Evolutionary conservation across 768 basidiomycete genomes (phyloP).

Genomic region (Sistotremastrum suecicum): DNA sequence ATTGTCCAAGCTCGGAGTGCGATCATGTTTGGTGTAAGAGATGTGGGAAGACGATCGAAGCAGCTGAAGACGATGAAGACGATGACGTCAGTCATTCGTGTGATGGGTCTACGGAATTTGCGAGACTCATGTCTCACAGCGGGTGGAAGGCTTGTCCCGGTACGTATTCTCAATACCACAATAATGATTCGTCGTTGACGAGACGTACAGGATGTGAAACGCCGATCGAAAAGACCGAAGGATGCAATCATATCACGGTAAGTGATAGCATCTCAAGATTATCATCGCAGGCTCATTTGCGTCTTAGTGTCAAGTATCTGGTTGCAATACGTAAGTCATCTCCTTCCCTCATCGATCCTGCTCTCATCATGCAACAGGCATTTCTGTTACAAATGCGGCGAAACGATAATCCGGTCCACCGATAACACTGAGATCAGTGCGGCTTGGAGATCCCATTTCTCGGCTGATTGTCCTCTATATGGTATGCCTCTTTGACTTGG

Average conservation of each 20-base stretch:
- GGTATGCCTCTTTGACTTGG: too few relatives aligned
- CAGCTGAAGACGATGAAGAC: neutral
- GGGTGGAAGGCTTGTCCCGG: constrained; percentile 59
- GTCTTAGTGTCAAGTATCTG: constrained; percentile 16
- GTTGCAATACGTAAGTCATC: constrained; percentile 19
- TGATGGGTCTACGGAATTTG: constrained; percentile 41
- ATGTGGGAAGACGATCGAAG: constrained; percentile 32
- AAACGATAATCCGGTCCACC: constrained; percentile 16
- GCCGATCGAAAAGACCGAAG: constrained; percentile 18
- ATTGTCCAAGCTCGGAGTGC: constrained; percentile 37
- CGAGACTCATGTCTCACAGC: constrained; percentile 32
- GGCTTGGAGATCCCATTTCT: too few relatives aligned
- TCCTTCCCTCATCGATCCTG: neutral
- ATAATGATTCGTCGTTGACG: neutral
- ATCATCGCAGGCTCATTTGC: neutral
- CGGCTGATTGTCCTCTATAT: too few relatives aligned
- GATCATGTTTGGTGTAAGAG: constrained; percentile 44
- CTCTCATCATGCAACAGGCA: constrained; percentile 12
- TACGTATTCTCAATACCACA: constrained; percentile 8
- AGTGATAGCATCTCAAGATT: constrained; percentile 1
- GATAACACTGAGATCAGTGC: constrained; percentile 7
- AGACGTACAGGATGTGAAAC: constrained; percentile 23
- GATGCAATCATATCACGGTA: constrained; percentile 25
- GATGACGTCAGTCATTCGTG: constrained; percentile 37
- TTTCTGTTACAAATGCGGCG: constrained; percentile 22